These are phyloP conservation scores for Forsythia viridissima DNA, from an alignment of 257 asterid genomes.

Conservation along the genomic window DNA sequence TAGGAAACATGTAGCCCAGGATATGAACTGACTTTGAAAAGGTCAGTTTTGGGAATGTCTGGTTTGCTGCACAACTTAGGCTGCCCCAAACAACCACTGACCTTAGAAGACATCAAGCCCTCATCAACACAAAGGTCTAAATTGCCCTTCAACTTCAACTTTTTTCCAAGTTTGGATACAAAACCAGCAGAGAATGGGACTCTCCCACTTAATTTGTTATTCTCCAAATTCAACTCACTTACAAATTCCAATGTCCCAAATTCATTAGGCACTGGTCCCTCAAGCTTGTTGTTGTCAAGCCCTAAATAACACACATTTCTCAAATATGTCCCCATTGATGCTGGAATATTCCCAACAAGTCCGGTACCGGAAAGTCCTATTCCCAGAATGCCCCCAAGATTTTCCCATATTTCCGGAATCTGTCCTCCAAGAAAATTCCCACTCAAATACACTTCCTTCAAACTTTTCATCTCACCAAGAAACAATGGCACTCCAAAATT, in stretches of 20 bases:
- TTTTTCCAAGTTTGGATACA: conserved; percentile 56
- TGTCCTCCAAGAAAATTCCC: conserved; percentile 72
- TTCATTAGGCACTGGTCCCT: conserved; percentile 71
- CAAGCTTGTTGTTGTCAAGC: conserved; percentile 69
- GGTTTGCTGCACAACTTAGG: conserved; percentile 50
- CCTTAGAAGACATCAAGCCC: conserved; percentile 41
- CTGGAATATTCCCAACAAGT: conserved; percentile 70
- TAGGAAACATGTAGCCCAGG: conserved; percentile 22
- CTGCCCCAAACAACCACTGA: conserved; percentile 39
- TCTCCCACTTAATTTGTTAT: conserved; percentile 75
- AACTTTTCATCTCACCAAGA: conserved; percentile 49
- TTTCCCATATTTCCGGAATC: conserved; percentile 77
- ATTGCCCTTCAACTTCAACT: conserved; percentile 83
- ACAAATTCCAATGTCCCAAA: conserved; percentile 54
- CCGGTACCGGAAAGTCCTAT: conserved; percentile 65
- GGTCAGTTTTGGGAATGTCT: conserved; percentile 45
- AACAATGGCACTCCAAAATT: conserved; percentile 60
- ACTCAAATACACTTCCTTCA: conserved; percentile 69
- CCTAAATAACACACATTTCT: conserved; percentile 54
- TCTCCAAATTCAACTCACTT: conserved; percentile 71
- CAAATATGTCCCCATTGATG: conserved; percentile 62
- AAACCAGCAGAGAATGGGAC: conserved; percentile 66
- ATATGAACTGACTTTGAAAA: conserved; percentile 33
- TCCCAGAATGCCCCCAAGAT: conserved; percentile 53
- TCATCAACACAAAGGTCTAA: conserved; percentile 67